Evolutionary conservation across 345 rosid species (phyloP).

Genomic region (Pistacia atlantica): DNA sequence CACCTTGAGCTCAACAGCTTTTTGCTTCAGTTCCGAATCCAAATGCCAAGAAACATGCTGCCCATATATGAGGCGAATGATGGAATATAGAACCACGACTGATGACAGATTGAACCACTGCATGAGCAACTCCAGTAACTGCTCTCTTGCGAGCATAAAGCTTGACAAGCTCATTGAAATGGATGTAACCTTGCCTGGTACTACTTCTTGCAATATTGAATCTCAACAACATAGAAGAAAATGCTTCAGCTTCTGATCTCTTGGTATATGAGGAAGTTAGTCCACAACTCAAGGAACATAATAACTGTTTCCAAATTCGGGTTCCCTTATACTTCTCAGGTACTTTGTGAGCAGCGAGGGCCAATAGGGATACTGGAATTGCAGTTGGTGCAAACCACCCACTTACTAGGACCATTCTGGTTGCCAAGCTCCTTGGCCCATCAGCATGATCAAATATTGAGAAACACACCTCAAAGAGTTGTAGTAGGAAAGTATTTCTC

Average conservation of each 20-base stretch:
- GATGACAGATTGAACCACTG: constrained; percentile 74
- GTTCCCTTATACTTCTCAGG: constrained; percentile 69
- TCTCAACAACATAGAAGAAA: constrained; percentile 77
- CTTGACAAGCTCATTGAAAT: constrained; percentile 68
- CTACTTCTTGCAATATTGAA: constrained; percentile 81
- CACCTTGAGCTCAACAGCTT: constrained; percentile 64
- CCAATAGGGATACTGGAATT: constrained; percentile 66
- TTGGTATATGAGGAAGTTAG: constrained; percentile 60
- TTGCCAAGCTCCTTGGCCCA: constrained; percentile 88
- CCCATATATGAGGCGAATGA: constrained; percentile 82
- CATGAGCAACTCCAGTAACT: constrained; percentile 49
- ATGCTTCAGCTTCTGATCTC: constrained; percentile 78
- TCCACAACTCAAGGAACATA: constrained; percentile 68
- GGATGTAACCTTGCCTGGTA: constrained; percentile 57
- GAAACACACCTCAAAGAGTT: constrained; percentile 92
- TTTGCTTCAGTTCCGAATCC: constrained; percentile 76
- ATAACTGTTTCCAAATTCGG: constrained; percentile 53
- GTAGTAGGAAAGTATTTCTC: constrained; percentile 65
- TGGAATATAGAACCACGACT: constrained; percentile 56
- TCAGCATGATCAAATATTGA: constrained; percentile 94
- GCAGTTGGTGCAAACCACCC: constrained; percentile 95
- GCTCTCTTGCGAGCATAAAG: constrained; percentile 68
- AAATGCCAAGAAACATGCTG: constrained; percentile 70
- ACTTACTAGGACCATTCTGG: constrained; percentile 83
- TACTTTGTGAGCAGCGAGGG: constrained; percentile 75